Conservation (phyloP, 495 filamentous ascomycete species). For the Podospora bellae-mahoneyi region DNA sequence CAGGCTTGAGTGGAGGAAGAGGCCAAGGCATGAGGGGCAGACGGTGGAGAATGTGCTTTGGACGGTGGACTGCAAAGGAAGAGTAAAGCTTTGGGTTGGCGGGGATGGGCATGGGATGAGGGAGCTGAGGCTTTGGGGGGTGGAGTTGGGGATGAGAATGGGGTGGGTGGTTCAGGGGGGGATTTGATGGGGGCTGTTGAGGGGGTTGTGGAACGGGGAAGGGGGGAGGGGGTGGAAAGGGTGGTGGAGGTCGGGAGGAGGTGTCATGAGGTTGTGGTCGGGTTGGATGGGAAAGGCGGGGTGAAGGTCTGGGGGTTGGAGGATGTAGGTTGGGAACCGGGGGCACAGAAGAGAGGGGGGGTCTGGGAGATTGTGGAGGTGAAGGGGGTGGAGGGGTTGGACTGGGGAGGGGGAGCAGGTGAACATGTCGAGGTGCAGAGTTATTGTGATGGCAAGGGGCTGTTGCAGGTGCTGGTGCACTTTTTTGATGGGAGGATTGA, state of each 20-base stretch:
- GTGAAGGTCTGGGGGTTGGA: conserved; percentile 96
- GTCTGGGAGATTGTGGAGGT: conserved; percentile 88
- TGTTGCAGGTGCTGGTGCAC: conserved; percentile 76
- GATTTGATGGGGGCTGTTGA: conserved; percentile 76
- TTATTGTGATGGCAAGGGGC: conserved; percentile 63
- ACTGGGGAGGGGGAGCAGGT: conserved; percentile 41
- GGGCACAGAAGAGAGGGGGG: conserved; percentile 58
- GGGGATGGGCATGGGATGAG: conserved; percentile 70
- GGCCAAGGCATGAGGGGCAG: conserved; percentile 69
- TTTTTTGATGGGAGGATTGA: conserved; percentile 82
- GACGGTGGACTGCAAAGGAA: conserved; percentile 81
- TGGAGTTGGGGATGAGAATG: conserved; percentile 60
- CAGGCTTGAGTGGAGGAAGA: conserved; percentile 73
- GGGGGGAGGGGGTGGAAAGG: conserved; percentile 67
- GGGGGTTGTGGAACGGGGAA: conserved; percentile 62
- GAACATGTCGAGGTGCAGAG: conserved; percentile 65
- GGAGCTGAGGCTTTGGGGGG: conserved; percentile 73
- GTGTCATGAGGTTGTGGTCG: conserved; percentile 81
- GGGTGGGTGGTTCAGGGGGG: conserved; percentile 79
- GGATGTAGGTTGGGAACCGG: conserved; percentile 71
- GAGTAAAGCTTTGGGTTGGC: conserved; percentile 78
- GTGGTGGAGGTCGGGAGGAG: conserved; percentile 82
- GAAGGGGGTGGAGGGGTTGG: conserved; percentile 52
- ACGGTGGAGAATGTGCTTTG: conserved; percentile 87
- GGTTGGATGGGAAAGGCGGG: conserved; percentile 76